phyloP scores from a whole-genome alignment of 2,329 filamentous ascomycete genomes.

The Alternaria brassicae region DNA sequence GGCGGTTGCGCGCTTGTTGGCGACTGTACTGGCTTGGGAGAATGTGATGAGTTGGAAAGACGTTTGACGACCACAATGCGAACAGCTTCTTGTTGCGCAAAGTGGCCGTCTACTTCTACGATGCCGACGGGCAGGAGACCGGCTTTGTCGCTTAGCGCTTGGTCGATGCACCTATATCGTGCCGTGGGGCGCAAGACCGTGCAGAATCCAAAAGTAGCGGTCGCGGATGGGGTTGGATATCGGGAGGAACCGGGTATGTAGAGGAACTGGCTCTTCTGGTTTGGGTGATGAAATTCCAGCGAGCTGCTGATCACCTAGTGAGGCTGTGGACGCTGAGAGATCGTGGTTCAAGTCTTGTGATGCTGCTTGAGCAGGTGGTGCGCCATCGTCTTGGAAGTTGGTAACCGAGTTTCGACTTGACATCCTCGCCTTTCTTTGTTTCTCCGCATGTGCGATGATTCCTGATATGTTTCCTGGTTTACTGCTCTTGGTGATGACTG shows the following conservation, averaged over 20 bases:
- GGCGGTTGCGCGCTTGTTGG: slow-evolving; percentile 4
- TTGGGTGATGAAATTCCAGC: slow-evolving; percentile 28
- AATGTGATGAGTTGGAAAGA: slow-evolving; percentile 16
- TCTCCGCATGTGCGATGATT: slow-evolving; percentile 83
- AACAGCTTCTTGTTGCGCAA: slow-evolving; percentile 92
- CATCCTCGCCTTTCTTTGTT: slow-evolving; percentile 56
- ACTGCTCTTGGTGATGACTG: slow-evolving; percentile 92
- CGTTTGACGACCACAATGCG: slow-evolving; percentile 80
- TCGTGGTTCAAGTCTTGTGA: slow-evolving; percentile 29
- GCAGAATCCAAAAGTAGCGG: slow-evolving; percentile 75
- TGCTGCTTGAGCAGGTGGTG: slow-evolving; percentile 31
- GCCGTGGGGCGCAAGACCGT: slow-evolving; percentile 88
- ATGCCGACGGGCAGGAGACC: slow-evolving; percentile 91
- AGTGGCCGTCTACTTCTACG: slow-evolving; percentile 84
- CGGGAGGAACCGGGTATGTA: slow-evolving; percentile 93
- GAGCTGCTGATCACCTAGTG: slow-evolving; percentile 43
- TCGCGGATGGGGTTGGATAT: slow-evolving; percentile 44
- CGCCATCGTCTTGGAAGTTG: slow-evolving; percentile 41
- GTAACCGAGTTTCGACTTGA: slow-evolving; percentile 39
- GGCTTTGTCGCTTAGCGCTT: slow-evolving; percentile 83
- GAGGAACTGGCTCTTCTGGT: slow-evolving; percentile 55
- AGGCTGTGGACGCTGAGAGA: slow-evolving; percentile 30
- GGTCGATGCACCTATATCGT: slow-evolving; percentile 92
- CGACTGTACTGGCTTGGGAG: slow-evolving; percentile 6
- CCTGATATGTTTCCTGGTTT: slow-evolving; percentile 88